Percentiles rank a stretch among this genome's conserved stretches.
Conservation (phyloP, 208 protist genomes). For the Wallacemonas collosoma region DNA sequence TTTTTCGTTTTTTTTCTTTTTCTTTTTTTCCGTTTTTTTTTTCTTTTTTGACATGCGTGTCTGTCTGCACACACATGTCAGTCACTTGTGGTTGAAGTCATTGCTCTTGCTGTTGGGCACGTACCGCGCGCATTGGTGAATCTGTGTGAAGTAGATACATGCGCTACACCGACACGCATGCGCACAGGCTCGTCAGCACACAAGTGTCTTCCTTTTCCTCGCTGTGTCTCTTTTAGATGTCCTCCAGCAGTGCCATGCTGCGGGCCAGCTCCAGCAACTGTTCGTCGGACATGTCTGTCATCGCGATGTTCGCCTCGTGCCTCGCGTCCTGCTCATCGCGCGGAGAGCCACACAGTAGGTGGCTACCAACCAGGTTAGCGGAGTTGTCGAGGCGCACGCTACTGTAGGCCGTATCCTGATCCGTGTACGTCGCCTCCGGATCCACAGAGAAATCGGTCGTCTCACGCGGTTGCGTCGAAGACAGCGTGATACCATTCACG, state of each 20-base stretch:
- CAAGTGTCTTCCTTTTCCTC: not conserved
- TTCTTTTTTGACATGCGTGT: slow-evolving; percentile 1
- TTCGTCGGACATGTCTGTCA: not conserved
- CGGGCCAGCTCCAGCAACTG: slow-evolving; percentile 14
- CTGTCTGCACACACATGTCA: not conserved
- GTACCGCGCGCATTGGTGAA: too few relatives aligned
- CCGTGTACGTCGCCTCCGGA: not conserved
- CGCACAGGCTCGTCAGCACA: not conserved
- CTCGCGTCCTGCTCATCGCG: not conserved
- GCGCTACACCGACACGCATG: too few relatives aligned
- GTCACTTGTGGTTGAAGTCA: not conserved
- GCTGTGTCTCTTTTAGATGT: not conserved
- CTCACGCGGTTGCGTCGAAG: not conserved
- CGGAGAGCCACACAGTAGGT: not conserved
- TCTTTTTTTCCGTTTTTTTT: slow-evolving; percentile 10
- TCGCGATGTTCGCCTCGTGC: not conserved
- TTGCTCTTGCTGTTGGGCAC: not conserved
- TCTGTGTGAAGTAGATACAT: too few relatives aligned
- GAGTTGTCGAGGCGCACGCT: slow-evolving; percentile 17
- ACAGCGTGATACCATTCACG: slow-evolving; percentile 4
- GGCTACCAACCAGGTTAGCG: not conserved
- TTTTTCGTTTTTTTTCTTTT: slow-evolving; percentile 5
- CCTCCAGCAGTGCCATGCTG: slow-evolving; percentile 14
- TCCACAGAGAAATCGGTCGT: not conserved
- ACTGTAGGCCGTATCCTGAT: slow-evolving; percentile 6